Evolutionary conservation across 345 rosid genomes (phyloP).

Genomic region (Gossypioides kirkii): DNA sequence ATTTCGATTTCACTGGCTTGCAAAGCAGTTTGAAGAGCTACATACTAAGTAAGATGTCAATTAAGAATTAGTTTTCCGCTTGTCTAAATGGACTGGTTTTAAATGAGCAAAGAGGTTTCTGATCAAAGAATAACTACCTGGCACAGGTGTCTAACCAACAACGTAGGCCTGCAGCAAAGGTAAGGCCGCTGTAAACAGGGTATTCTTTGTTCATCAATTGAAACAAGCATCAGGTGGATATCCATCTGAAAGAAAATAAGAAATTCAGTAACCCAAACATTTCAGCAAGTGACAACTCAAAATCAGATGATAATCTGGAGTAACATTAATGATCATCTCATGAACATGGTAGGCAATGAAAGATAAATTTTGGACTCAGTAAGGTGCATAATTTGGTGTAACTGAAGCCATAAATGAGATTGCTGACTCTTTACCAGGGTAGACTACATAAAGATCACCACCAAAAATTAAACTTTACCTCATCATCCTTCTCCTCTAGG

Average conservation of each 20-base stretch:
- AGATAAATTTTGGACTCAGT: not conserved
- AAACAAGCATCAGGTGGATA: conserved; percentile 38
- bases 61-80: conserved; percentile 1
- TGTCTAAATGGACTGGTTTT: not conserved
- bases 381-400: not conserved
- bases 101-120: not conserved
- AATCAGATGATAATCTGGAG: not conserved
- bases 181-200: conserved; percentile 41
- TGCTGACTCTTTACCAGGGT: not conserved
- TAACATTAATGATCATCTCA: not conserved
- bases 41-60: conserved; percentile 27
- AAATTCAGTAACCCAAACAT: conserved; percentile 5
- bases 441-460: conserved; percentile 3
- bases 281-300: conserved; percentile 7
- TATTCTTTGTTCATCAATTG: conserved; percentile 41
- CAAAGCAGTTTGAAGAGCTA: conserved; percentile 42
- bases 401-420: not conserved
- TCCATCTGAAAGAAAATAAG: conserved; percentile 32
- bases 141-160: conserved; percentile 32
- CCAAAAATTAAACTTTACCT: conserved; percentile 29
- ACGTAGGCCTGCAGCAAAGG: conserved; percentile 42
- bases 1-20: conserved; percentile 41
- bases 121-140: conserved; percentile 30
- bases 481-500: conserved; percentile 33
- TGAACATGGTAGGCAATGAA: not conserved